A percentile compares a stretch with the other conserved stretches of the same genome.
Evolutionary conservation across 352 stramenopile species (phyloP).

Genomic region (Pythium dissimile): DNA sequence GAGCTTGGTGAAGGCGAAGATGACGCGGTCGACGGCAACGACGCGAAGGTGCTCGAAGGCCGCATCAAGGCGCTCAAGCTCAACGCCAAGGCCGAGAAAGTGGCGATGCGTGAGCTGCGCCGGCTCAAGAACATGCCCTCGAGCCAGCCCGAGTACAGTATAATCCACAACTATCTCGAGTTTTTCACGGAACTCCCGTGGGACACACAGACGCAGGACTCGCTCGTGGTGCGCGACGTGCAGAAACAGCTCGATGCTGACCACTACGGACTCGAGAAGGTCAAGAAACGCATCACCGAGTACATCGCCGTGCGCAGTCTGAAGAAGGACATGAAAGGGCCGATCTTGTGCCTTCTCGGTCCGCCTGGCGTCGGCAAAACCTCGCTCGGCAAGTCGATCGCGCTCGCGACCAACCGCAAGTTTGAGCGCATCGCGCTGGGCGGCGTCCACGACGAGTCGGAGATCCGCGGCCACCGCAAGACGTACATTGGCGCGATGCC

Average conservation of each 20-base stretch:
- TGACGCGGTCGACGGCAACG: constrained; percentile 33
- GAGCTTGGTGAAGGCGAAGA: constrained; percentile 87
- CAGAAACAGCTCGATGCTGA: constrained; percentile 68
- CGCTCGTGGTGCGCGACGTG: constrained; percentile 47
- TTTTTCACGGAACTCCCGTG: constrained; percentile 78
- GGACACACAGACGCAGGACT: constrained; percentile 51
- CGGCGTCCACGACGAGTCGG: constrained; percentile 78
- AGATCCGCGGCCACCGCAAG: constrained; percentile 83
- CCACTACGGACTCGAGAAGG: constrained; percentile 80
- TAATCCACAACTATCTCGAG: constrained; percentile 80
- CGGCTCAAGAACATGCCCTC: constrained; percentile 76
- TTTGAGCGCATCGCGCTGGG: constrained; percentile 77
- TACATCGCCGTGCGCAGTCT: constrained; percentile 84
- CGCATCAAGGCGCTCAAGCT: constrained; percentile 48
- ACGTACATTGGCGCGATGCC: constrained; percentile 88
- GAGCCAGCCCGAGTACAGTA: constrained; percentile 72
- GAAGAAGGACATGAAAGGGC: constrained; percentile 78
- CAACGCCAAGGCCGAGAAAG: constrained; percentile 50
- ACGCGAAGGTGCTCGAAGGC: constrained; percentile 61
- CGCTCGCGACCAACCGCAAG: constrained; percentile 63
- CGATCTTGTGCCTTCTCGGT: constrained; percentile 87
- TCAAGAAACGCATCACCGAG: constrained; percentile 85
- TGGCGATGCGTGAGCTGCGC: constrained; percentile 54
- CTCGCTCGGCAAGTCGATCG: constrained; percentile 78
- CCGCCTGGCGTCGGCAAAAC: constrained; percentile 85